A percentile compares a stretch with the other conserved stretches of the same genome.
phyloP scores from a whole-genome alignment of 192 early-diverging fungal genomes.

The Umbelopsis ramanniana region DNA sequence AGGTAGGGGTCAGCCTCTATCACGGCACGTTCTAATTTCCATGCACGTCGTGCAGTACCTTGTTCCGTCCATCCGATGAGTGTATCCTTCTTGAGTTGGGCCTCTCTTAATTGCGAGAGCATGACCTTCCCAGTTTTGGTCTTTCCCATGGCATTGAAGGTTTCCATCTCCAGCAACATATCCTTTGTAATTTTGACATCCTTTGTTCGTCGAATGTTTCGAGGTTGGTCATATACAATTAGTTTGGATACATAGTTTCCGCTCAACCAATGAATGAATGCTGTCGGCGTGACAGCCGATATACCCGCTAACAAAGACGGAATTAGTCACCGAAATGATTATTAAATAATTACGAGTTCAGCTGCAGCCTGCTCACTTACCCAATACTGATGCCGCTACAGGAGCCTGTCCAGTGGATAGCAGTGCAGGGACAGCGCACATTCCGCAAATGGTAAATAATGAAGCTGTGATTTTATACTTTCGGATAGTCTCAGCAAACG shows the following conservation, averaged over 20 bases:
- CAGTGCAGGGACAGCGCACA: conserved; percentile 37
- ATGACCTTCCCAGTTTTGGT: conserved; percentile 29
- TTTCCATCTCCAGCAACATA: conserved; percentile 39
- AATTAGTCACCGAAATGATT: background rate
- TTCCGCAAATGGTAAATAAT: conserved; percentile 40
- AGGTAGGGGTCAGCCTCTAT: conserved; percentile 35
- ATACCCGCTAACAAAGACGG: conserved; percentile 30
- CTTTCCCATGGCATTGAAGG: conserved; percentile 28
- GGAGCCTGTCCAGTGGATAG: conserved; percentile 38
- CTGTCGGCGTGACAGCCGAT: conserved; percentile 36
- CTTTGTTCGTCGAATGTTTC: conserved; percentile 24
- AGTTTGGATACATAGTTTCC: conserved; percentile 32
- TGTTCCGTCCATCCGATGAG: conserved; percentile 28
- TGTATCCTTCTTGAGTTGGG: background rate
- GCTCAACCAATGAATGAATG: conserved; percentile 39
- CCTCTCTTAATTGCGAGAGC: conserved; percentile 32
- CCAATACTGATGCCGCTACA: conserved; percentile 29
- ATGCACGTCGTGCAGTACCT: conserved; percentile 20
- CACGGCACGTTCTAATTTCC: conserved; percentile 32
- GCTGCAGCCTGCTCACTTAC: conserved; percentile 10
- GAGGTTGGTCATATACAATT: conserved; percentile 36
- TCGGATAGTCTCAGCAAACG: conserved; percentile 40
- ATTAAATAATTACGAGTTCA: background rate
- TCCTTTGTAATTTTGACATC: conserved; percentile 34
- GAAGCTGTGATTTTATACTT: conserved; percentile 44